Percentiles rank a stretch among this genome's conserved stretches.
Conservation (phyloP, 805 yeast species). For the Candida alai region DNA sequence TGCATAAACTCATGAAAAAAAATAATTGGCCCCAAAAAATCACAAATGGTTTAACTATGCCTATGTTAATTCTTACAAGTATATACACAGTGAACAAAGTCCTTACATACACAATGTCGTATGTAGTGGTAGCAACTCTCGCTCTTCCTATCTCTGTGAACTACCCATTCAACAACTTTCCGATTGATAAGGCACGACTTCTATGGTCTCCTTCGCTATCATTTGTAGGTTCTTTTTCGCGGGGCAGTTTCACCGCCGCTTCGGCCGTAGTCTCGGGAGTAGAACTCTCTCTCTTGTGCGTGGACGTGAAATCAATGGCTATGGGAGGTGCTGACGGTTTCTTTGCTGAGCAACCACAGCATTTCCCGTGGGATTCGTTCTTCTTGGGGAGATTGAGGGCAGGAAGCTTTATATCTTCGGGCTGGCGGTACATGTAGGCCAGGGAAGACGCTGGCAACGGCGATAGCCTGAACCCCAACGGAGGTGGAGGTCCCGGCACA, state of each 20-base stretch:
- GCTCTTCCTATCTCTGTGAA: no score
- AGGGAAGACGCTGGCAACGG: conserved; percentile 6
- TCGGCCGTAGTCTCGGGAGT: not conserved
- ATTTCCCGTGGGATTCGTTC: not conserved
- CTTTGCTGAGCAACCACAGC: conserved; percentile 6
- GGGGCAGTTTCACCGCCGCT: not conserved
- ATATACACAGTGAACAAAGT: no score
- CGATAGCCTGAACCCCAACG: conserved; percentile 6
- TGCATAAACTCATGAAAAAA: no score
- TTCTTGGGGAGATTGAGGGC: conserved; percentile 2
- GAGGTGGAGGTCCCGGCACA: conserved; percentile 39
- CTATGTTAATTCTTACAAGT: no score
- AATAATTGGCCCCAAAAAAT: no score
- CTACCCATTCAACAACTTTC: conserved; percentile 36
- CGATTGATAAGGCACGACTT: conserved; percentile 32
- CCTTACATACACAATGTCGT: no score
- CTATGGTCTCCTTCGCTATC: conserved; percentile 11
- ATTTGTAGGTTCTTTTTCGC: no score
- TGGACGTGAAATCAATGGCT: conserved; percentile 26
- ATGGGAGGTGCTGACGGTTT: conserved; percentile 15
- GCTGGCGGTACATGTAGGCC: conserved; percentile 1
- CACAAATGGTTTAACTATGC: no score
- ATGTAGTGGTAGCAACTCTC: no score
- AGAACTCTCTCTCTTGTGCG: conserved; percentile 9
- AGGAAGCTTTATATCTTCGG: conserved; percentile 6